Evolutionary conservation across 108 stramenopile species (phyloP), one percentile per base, ranked within the genome.

Genomic region (Cyclotella distinguenda): DNA sequence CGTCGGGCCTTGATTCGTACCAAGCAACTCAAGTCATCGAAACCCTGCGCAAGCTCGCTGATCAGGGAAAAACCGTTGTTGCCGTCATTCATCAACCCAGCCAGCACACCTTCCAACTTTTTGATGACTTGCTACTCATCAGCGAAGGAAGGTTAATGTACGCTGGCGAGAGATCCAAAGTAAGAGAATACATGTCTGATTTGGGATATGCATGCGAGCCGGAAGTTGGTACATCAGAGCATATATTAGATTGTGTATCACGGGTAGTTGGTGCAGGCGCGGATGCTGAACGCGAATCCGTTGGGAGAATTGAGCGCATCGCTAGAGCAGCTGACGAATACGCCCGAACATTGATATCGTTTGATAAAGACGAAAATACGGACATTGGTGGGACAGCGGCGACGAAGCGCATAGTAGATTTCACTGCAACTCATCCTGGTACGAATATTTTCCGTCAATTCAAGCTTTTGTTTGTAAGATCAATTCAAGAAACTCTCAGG

Each of bases 41-140:
- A 50, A 83, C 84, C 18, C 72, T 94, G 21, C 67, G 86, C 23
- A 76, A 81, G 32, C 80, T 94, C 22, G 91, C 93, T 6, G 85
- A 92, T 70, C 32, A 68, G 32, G 88, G 88, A 12, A 86, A 92
- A 60, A 94, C 91, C 8, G 68, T 96, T 34, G 63, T 96, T 27
- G 80, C 88, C 6, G 90, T 92, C 3, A 94, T 96, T 64, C 95
- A 96, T 71, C 95, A 96, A 61, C 93, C 93, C 10, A 79, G 81
- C 43, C 86, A 88, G 46, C 84, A 86, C 13, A 84, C 86, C 27
- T 94, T 90, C 69, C 61, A 60, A 6, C 60, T 85, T n/a, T 94
- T 94, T 77, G 93, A 94, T 55, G 88, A 94, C 63, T 71, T 94
- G 11, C 63, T 94, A 10, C 80, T 94, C 15, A 60, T 94, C 6